A percentile compares a stretch with the other conserved stretches of the same genome.
These are phyloP conservation scores for Colletotrichum chrysophilum DNA, from an alignment of 2,329 filamentous ascomycete genomes.

Conservation along the genomic window DNA sequence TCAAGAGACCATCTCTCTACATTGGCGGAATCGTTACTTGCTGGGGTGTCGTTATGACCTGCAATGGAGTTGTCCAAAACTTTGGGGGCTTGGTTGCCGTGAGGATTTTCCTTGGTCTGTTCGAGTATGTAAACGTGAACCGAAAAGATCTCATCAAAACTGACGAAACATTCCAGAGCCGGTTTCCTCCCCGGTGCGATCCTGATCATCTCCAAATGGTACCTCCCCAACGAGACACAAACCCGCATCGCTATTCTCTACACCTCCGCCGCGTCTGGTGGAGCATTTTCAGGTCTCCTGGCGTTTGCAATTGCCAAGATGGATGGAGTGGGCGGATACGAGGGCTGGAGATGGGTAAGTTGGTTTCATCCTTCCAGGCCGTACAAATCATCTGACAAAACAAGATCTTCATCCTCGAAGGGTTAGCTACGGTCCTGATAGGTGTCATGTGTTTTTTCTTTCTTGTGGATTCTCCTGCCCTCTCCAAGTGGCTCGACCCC, in stretches of 20 bases:
- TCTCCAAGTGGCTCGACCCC: conserved; percentile 39
- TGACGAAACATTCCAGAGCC: conserved; percentile 26
- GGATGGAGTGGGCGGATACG: conserved; percentile 46
- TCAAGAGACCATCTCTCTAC: conserved; percentile 48
- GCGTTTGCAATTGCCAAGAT: conserved; percentile 50
- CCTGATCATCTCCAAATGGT: conserved; percentile 37
- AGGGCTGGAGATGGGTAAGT: conserved; percentile 50
- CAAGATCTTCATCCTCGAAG: conserved; percentile 59
- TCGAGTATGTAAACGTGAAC: conserved; percentile 33
- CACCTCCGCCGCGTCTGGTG: conserved; percentile 38
- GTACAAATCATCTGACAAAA: neutral
- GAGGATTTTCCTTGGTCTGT: conserved; percentile 43
- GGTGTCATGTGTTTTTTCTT: conserved; percentile 48
- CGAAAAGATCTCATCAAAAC: neutral
- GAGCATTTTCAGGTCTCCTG: conserved; percentile 51
- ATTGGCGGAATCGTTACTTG: conserved; percentile 39
- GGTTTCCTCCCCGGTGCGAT: conserved; percentile 37
- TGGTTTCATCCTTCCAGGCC: too few relatives aligned
- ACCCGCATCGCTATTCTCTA: conserved; percentile 39
- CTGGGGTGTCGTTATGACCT: conserved; percentile 44
- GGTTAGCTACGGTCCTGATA: conserved; percentile 44
- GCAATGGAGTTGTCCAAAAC: conserved; percentile 40
- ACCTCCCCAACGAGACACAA: conserved; percentile 33
- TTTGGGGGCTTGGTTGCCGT: conserved; percentile 44
- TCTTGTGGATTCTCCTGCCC: conserved; percentile 45